A percentile compares a stretch with the other conserved stretches of the same genome.
Conservation (phyloP, 116 monocot species). For the Dioscorea cayenensis region DNA sequence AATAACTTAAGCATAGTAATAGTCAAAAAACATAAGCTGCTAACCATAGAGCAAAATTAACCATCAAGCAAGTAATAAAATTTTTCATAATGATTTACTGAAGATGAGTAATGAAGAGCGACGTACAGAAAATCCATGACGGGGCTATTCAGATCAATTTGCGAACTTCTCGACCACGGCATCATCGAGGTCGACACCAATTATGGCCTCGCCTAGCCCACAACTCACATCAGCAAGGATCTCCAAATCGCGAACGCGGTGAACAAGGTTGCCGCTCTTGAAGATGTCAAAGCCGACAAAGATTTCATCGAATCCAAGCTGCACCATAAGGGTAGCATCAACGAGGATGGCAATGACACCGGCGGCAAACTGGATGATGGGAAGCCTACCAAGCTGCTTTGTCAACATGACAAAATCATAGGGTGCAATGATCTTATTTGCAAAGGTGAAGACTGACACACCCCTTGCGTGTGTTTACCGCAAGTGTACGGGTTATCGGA, state of each 20-base stretch:
- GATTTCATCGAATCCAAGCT: constrained; percentile 8
- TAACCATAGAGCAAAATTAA: no score
- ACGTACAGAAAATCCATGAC: no score
- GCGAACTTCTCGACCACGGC: neutral
- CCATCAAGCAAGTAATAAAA: no score
- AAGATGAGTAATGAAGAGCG: no score
- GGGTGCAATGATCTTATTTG: constrained; percentile 5
- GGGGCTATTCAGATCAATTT: neutral
- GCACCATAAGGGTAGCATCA: constrained; percentile 11
- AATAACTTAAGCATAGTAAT: no score
- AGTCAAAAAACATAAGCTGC: no score
- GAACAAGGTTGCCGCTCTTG: constrained; percentile 1
- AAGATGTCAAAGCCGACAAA: constrained; percentile 10
- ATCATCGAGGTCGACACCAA: constrained; percentile 7
- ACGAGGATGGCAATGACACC: constrained; percentile 4
- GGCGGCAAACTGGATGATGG: constrained; percentile 6
- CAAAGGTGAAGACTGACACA: constrained; percentile 8
- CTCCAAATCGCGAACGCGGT: constrained; percentile 5
- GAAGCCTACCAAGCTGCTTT: constrained; percentile 9
- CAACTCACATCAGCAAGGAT: constrained; percentile 10
- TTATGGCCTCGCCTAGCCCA: constrained; percentile 6
- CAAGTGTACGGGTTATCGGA: no score
- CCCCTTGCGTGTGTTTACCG: no score
- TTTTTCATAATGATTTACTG: no score
- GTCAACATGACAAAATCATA: constrained; percentile 11